These are phyloP conservation scores for Eragrostis tef DNA, from an alignment of 202 grass and related monocot species.

Conservation along the genomic window DNA sequence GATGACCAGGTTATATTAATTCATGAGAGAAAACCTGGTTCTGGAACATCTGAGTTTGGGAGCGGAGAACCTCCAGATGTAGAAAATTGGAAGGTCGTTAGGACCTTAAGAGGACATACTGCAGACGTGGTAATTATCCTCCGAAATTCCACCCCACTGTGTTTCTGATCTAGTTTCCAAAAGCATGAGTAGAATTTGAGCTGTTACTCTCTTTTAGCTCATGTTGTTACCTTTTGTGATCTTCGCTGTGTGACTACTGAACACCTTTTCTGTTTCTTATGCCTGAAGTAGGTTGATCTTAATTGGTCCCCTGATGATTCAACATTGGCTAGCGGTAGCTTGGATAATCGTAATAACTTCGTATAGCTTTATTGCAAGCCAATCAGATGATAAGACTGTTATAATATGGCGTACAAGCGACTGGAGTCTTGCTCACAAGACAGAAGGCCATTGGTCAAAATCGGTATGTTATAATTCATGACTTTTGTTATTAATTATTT, in stretches of 20 bases:
- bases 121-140: constrained; percentile 95
- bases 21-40: constrained; percentile 93
- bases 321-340: constrained; percentile 83
- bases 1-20: constrained; percentile 95
- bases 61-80: constrained; percentile 92
- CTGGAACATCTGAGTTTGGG: constrained; percentile 89
- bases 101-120: constrained; percentile 95
- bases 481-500: constrained; percentile 39
- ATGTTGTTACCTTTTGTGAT: constrained; percentile 17
- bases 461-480: constrained; percentile 65
- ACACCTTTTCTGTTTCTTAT: constrained; percentile 39
- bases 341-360: no score
- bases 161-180: constrained; percentile 33
- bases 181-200: neutral
- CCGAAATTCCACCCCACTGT: constrained; percentile 16
- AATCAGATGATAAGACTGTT: constrained; percentile 96
- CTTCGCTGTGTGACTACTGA: constrained; percentile 37
- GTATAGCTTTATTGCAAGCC: constrained; percentile 87
- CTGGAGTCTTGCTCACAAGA: constrained; percentile 94
- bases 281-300: constrained; percentile 89
- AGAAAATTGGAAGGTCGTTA: constrained; percentile 97
- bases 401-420: constrained; percentile 97
- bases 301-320: constrained; percentile 98
- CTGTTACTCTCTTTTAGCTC: constrained; percentile 15
- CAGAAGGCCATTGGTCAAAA: constrained; percentile 96